Base-by-base conservation (phyloP, 257 asterid species). In the Nicotiana noctiflora region DNA sequence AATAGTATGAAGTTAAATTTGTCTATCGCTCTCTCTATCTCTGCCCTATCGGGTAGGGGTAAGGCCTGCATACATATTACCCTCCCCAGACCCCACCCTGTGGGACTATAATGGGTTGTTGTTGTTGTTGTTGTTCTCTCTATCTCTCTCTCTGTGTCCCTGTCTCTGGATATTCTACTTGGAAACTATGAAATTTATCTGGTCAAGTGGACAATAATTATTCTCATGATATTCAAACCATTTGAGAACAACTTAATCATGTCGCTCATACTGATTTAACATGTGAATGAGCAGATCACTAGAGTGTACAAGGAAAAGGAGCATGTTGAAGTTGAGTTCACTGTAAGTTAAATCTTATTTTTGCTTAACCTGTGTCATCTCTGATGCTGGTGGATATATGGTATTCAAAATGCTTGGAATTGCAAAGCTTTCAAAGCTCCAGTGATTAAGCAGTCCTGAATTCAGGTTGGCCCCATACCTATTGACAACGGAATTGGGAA, bases 391-490 rank as follows among this genome's bases (percentile, higher is more conserved):
- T 74, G 15, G 61, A 49, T 25, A 21, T 44, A 44, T 21, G 37
- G 21, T 70, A 70, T 44, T 59, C 31, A 70, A 68, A 70, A 21
- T 62, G 9, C 40, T 74, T 74, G 12, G 44, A 74, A 74, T 61
- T 49, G 57, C 66, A 62, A 79, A 32, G 23, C 79, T 49, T 49
- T 46, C 61, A 74, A 49, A 74, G 23, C 44, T 72, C 77, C 60
- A 8, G 40, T 49, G 78, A 23, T 74, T 52, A 53, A 55, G 18
- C 62, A 77, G 46, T 82, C 80, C 52, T 78, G 79, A 74, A 81
- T 78, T 51, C 91, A 95, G 99, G 93, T 95, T 80, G 99, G 99
- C 72, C 99, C 98, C 51, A 90, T 96, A 90, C 98, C 98, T 19
- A 87, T 89, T 84, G 93, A 92, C 64, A 94, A 92, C 85, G 91